Evolutionary conservation across 441 rosid genomes (phyloP).

Genomic region (Brassica balearica): DNA sequence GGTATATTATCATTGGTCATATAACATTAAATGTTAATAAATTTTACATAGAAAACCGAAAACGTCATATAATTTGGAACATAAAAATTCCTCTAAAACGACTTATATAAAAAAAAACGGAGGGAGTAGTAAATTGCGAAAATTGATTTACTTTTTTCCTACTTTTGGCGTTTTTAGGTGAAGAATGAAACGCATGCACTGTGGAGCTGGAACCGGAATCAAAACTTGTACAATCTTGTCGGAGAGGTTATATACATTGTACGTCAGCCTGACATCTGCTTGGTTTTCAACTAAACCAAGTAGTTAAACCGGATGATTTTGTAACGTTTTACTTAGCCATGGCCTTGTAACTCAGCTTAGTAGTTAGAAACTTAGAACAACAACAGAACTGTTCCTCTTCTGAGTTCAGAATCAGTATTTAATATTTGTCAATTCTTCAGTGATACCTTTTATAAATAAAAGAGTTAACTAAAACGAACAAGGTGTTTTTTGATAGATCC

Average conservation of each 20-base stretch:
- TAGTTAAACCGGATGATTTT: conserved; percentile 15
- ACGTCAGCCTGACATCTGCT: conserved; percentile 67
- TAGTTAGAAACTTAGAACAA: too few relatives aligned
- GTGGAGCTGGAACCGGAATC: conserved; percentile 89
- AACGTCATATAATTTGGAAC: too few relatives aligned
- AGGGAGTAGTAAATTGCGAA: background rate
- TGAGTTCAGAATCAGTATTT: too few relatives aligned
- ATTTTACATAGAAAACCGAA: too few relatives aligned
- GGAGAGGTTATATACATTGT: conserved; percentile 72
- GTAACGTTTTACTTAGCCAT: background rate
- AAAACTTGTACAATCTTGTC: conserved; percentile 51
- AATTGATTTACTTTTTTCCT: too few relatives aligned
- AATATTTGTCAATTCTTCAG: background rate
- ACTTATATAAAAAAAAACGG: too few relatives aligned
- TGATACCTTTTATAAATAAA: background rate
- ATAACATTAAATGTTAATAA: too few relatives aligned
- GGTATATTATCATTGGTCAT: too few relatives aligned
- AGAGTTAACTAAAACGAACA: too few relatives aligned
- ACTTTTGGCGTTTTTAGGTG: conserved; percentile 56
- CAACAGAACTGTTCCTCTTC: too few relatives aligned
- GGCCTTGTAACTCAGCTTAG: background rate
- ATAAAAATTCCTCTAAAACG: too few relatives aligned
- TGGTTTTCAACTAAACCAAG: conserved; percentile 37
- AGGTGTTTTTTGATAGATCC: too few relatives aligned
- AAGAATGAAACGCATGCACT: conserved; percentile 84